phyloP scores from a whole-genome alignment of 352 stramenopile genomes.

The Pythium plurisporium region DNA sequence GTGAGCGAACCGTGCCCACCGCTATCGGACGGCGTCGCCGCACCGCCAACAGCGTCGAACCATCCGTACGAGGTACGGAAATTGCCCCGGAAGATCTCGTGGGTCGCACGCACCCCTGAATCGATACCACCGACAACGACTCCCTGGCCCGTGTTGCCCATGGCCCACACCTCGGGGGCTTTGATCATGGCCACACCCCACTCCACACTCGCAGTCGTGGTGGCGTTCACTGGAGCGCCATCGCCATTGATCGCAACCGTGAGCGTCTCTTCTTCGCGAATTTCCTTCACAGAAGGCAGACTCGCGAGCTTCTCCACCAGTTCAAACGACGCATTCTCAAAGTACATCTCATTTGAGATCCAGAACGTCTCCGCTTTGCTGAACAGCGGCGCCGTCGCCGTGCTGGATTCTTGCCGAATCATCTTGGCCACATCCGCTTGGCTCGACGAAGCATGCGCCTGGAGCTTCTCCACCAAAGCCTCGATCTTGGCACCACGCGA shows the following conservation, averaged over 20 bases:
- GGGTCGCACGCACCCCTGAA: slow-evolving; percentile 24
- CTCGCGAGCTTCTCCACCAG: slow-evolving; percentile 18
- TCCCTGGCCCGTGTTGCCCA: slow-evolving; percentile 21
- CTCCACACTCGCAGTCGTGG: too few relatives aligned
- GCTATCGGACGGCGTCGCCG: slow-evolving; percentile 18
- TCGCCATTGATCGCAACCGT: too few relatives aligned
- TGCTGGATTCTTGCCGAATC: slow-evolving; percentile 2
- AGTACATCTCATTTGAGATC: slow-evolving; percentile 32
- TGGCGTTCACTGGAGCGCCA: too few relatives aligned
- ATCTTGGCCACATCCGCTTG: too few relatives aligned
- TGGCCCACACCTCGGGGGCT: slow-evolving; percentile 20
- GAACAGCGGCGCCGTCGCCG: not conserved
- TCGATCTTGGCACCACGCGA: too few relatives aligned
- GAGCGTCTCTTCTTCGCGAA: slow-evolving; percentile 8
- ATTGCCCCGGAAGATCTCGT: slow-evolving; percentile 13
- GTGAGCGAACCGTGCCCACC: slow-evolving; percentile 23
- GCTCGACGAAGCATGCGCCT: too few relatives aligned
- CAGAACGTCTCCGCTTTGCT: slow-evolving; percentile 25
- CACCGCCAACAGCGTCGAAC: slow-evolving; percentile 23
- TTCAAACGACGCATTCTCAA: slow-evolving; percentile 22
- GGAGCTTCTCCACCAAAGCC: slow-evolving; percentile 8
- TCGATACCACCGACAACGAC: slow-evolving; percentile 29
- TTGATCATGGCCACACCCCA: slow-evolving; percentile 22
- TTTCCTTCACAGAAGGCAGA: not conserved
- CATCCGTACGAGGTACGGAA: slow-evolving; percentile 15